Conservation (phyloP, 768 basidiomycete species). For the Dioszegia crocea region DNA sequence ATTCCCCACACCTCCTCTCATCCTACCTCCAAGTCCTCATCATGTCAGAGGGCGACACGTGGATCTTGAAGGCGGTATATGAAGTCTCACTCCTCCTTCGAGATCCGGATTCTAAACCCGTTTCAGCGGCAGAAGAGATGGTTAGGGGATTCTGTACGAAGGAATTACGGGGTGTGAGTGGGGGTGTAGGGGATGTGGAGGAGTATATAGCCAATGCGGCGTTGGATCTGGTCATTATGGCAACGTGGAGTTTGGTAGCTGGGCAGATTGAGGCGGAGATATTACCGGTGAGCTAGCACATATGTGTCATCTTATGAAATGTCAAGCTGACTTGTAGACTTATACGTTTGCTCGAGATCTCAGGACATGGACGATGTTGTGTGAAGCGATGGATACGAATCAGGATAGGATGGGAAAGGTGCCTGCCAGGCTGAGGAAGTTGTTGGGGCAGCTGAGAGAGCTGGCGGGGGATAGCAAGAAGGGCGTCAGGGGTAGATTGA, state of each 20-base stretch:
- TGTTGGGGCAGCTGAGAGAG: slow-evolving; percentile 20
- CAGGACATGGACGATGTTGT: slow-evolving; percentile 54
- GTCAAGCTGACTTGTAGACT: slow-evolving; percentile 53
- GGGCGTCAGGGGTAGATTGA: slow-evolving; percentile 29
- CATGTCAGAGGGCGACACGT: slow-evolving; percentile 93
- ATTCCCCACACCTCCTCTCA: slow-evolving; percentile 68
- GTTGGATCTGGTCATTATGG: slow-evolving; percentile 75
- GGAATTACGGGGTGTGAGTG: slow-evolving; percentile 63
- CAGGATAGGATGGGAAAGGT: slow-evolving; percentile 18
- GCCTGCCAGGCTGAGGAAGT: slow-evolving; percentile 11
- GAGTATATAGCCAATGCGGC: slow-evolving; percentile 92
- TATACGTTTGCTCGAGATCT: slow-evolving; percentile 93
- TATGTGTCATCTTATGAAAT: not conserved
- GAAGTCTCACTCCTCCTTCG: slow-evolving; percentile 65
- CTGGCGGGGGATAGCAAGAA: slow-evolving; percentile 37
- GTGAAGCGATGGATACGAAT: slow-evolving; percentile 53
- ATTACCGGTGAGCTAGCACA: slow-evolving; percentile 62
- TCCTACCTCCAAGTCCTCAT: slow-evolving; percentile 91
- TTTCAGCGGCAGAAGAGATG: slow-evolving; percentile 66
- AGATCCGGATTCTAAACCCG: slow-evolving; percentile 60
- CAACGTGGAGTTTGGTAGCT: slow-evolving; percentile 67
- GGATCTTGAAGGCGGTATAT: slow-evolving; percentile 70
- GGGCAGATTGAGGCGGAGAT: slow-evolving; percentile 58
- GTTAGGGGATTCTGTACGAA: slow-evolving; percentile 81
- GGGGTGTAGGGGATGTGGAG: slow-evolving; percentile 73